phyloP scores from a whole-genome alignment of 371 early-diverging fungal genomes.

The Mucor velutinosus region DNA sequence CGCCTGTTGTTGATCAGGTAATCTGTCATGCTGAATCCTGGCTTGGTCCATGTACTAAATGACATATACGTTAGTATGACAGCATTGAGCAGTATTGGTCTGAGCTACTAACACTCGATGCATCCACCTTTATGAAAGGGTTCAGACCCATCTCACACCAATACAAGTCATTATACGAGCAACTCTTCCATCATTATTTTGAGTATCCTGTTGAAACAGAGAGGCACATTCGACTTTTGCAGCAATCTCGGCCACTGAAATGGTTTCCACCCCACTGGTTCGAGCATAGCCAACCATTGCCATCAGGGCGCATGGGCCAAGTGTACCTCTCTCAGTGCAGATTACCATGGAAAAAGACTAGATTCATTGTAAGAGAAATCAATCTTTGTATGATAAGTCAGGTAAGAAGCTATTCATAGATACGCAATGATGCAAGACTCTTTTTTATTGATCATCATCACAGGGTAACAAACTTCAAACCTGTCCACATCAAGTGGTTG shows the following conservation, averaged over 20 bases:
- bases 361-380: conserved; percentile 5
- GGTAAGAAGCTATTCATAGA: not conserved
- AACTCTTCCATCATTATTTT: conserved; percentile 24
- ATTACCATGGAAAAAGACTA: conserved; percentile 7
- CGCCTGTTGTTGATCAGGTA: not conserved
- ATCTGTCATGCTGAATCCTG: not conserved
- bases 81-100: conserved; percentile 10
- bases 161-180: conserved; percentile 15
- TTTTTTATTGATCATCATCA: not conserved
- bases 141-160: conserved; percentile 13
- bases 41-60: not conserved
- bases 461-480: not conserved
- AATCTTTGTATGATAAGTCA: conserved; percentile 13
- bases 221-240: not conserved
- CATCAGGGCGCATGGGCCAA: conserved; percentile 24
- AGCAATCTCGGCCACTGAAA: not conserved
- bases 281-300: conserved; percentile 1
- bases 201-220: conserved; percentile 9
- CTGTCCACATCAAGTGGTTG: conserved; percentile 12
- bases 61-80: not conserved
- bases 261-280: conserved; percentile 27
- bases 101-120: not conserved
- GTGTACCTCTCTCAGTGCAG: conserved; percentile 16
- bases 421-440: not conserved
- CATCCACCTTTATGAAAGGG: conserved; percentile 17